phyloP scores from a whole-genome alignment of 805 yeast genomes.

The Metschnikowia shivogae region DNA sequence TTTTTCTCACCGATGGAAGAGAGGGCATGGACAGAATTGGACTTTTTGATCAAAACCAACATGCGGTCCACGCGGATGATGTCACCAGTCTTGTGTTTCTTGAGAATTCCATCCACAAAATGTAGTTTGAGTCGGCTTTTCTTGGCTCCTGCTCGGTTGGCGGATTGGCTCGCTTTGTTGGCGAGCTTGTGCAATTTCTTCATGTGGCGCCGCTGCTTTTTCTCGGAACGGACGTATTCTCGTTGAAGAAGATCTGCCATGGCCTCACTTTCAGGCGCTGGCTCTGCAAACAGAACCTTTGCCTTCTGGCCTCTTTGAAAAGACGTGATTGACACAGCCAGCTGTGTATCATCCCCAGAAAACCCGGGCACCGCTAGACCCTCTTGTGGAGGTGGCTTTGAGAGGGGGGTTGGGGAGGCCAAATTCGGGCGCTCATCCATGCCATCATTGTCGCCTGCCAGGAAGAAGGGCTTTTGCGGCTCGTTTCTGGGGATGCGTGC shows the following conservation, averaged over 20 bases:
- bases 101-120: conserved; percentile 22
- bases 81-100: conserved; percentile 44
- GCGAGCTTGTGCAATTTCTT: conserved; percentile 25
- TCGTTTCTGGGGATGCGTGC: too few relatives aligned
- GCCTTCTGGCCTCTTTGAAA: background rate
- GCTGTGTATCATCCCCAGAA: background rate
- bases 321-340: background rate
- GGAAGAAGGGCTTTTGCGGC: too few relatives aligned
- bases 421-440: too few relatives aligned
- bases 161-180: conserved; percentile 21
- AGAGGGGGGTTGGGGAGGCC: background rate
- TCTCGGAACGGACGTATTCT: conserved; percentile 15
- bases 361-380: background rate
- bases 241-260: conserved; percentile 4
- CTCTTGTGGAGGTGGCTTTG: background rate
- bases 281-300: conserved; percentile 17
- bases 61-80: conserved; percentile 63
- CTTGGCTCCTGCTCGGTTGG: conserved; percentile 13
- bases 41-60: conserved; percentile 57
- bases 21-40: conserved; percentile 21
- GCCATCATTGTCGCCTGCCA: too few relatives aligned
- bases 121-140: conserved; percentile 18
- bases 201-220: conserved; percentile 15
- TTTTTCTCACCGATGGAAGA: conserved; percentile 45
- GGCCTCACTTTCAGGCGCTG: conserved; percentile 22